Percentiles rank a stretch among this genome's conserved stretches.
Conservation (phyloP, 805 yeast species). For the Ogataea ramenticola region DNA sequence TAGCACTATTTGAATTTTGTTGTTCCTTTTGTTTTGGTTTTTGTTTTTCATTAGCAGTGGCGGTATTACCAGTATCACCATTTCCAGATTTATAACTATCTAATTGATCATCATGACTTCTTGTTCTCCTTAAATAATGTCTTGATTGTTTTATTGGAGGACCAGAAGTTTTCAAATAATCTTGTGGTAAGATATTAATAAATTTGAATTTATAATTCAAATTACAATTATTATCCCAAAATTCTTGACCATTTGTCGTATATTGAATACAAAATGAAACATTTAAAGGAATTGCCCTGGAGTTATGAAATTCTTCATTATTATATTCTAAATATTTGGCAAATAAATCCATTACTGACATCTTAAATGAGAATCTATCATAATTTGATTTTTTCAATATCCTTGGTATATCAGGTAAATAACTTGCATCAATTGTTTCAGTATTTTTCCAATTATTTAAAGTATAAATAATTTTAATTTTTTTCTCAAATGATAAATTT, state of each 20-base stretch:
- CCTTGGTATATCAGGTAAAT: slow-evolving; percentile 47
- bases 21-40: no score
- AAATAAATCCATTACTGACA: slow-evolving; percentile 41
- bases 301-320: background rate
- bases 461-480: slow-evolving; percentile 65
- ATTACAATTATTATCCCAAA: slow-evolving; percentile 71
- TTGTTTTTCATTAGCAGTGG: no score
- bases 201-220: slow-evolving; percentile 51
- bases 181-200: slow-evolving; percentile 1
- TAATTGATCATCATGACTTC: slow-evolving; percentile 7
- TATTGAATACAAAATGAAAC: slow-evolving; percentile 49
- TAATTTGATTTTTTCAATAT: slow-evolving; percentile 42
- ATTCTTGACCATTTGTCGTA: slow-evolving; percentile 39
- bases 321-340: slow-evolving; percentile 10
- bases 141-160: slow-evolving; percentile 11
- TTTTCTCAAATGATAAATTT: slow-evolving; percentile 63
- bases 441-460: slow-evolving; percentile 74
- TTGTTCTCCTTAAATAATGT: slow-evolving; percentile 16
- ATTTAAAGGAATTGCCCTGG: background rate
- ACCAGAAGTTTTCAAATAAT: background rate
- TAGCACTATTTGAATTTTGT: no score
- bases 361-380: slow-evolving; percentile 66
- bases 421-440: slow-evolving; percentile 58
- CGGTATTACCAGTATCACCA: no score
- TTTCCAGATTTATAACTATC: background rate